Evolutionary conservation across 139 green algal genomes (phyloP), one percentile per base, ranked within the genome.

Genomic region (Volvox africanus): DNA sequence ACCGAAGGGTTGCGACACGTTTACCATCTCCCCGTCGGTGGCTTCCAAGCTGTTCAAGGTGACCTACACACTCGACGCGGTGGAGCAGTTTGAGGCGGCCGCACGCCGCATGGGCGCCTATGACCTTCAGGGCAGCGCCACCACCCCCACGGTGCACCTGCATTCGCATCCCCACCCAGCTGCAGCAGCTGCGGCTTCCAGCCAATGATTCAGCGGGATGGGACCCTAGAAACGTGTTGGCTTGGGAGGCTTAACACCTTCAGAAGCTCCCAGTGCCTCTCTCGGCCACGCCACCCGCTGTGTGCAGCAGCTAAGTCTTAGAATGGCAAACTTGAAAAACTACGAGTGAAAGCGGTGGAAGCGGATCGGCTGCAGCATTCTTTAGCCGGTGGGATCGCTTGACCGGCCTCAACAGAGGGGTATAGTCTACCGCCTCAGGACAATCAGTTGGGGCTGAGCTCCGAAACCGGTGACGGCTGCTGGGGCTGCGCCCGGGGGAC

Each of bases 11-110:
- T 97, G 95, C 86, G 94, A 98, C 92, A 98, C 97, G 14, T 98
- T 98, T 91, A 98, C 97, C 30, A 94, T 98, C 84, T 94, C 91
- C 17, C 96, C 97, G 9, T 86, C 92, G 0, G 92, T 98, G 13
- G 91, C 93, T 55, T 67, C n/a, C 55, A 92, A 93, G 79, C 83
- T 95, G 0, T 95, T 95, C 44, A n/a, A 50, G 2, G 91, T 92
- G 71, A 44, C 36, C 13, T 73, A 88, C 87, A 93, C 91, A 9
- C 33, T 93, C 28, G 87, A 93, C 30, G 81, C 87, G 0, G 80
- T 77, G 55, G 87, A 79, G 19, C 79, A 79, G 22, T 93, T 93
- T 30, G 91, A 93, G 75, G 82, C 21, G 12, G 61, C 91, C 26
- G 91, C 91, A 2, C 81, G 82, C 9, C 80, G 91, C 36, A 93